Base-by-base conservation (phyloP, 352 stramenopile genomes). In the Phytopythium delawarense region DNA sequence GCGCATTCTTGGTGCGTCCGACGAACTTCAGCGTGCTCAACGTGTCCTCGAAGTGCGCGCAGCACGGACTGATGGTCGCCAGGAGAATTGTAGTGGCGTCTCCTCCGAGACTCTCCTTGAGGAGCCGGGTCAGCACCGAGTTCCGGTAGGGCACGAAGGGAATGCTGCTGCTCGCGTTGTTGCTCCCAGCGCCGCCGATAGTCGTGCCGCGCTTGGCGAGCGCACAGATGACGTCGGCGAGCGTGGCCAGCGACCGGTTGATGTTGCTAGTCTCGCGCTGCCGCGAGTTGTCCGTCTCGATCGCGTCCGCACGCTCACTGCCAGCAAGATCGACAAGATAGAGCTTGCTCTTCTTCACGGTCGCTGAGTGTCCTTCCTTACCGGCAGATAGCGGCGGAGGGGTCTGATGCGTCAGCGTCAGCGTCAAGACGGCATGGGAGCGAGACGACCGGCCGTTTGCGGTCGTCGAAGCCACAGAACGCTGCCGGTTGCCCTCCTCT, bases 141-240 rank as follows among this genome's bases (percentile, higher is more conserved):
- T 97, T 97, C 25, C 91, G 79, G 55, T 96, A 97, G 1, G 91
- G 91, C 18, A 96, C 75, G 64, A 90, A 96, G 12, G 64, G 55
- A 5, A 9, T 20, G 15, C 20, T 49, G 18, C 37, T 34, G 20
- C 13, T 44, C 39, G 67, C 50, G 65, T 45, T 84, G 51, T 12
- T 50, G 46, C 7, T 68, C 50, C 42, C 42, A 48, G 4, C 60
- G 52, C 53, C 7, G n/a, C 45, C 16, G 65, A 59, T 23, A 44
- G 11, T 7, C 25, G 8, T 61, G 66, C 11, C 61, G 39, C 75
- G 70, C 60, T 78, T 82, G 0, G 80, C 78, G 6, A 92, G 57
- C 40, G 83, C 85, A 56, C 84, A 76, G 59, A 96, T 91, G 20
- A 97, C 89, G 59, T 95, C 85, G 1, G 83, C 88, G 0, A 97